Evolutionary conservation across 257 asterid genomes (phyloP).

Genomic region (Oldenlandia corymbosa): DNA sequence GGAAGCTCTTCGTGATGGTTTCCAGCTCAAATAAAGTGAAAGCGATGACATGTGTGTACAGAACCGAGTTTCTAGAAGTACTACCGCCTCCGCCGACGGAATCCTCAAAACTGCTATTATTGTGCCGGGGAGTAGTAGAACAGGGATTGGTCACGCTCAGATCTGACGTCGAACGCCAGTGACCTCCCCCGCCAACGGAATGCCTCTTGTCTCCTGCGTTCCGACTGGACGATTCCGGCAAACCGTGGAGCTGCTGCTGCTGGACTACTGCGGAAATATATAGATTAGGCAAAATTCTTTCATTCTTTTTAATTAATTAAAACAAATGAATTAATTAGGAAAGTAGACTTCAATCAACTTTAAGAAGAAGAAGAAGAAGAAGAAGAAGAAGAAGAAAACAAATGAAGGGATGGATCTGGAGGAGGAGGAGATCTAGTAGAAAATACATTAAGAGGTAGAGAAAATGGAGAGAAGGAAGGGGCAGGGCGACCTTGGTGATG

Average conservation of each 20-base stretch:
- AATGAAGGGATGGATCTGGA: too few species aligned
- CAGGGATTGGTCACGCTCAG: slow-evolving; percentile 85
- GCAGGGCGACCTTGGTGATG: slow-evolving; percentile 61
- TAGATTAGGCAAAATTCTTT: background rate
- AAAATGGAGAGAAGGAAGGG: background rate
- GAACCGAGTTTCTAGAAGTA: slow-evolving; percentile 36
- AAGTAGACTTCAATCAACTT: background rate
- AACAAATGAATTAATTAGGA: background rate
- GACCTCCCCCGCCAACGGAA: slow-evolving; percentile 31
- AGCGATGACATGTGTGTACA: slow-evolving; percentile 82
- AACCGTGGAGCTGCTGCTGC: slow-evolving; percentile 71
- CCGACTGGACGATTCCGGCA: slow-evolving; percentile 40
- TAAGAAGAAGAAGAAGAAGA: background rate
- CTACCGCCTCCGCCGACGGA: slow-evolving; percentile 44
- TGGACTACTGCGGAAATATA: too few species aligned
- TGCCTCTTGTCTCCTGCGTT: slow-evolving; percentile 62
- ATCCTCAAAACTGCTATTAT: slow-evolving; percentile 71
- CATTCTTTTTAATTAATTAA: background rate
- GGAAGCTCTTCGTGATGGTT: slow-evolving; percentile 95
- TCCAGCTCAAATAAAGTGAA: slow-evolving; percentile 94
- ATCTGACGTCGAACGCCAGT: slow-evolving; percentile 72
- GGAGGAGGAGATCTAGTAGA: too few species aligned
- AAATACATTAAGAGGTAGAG: background rate
- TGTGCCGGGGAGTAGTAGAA: too few species aligned
- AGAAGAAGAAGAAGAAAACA: too few species aligned